Evolutionary conservation across 2,329 filamentous ascomycete genomes (phyloP).

Genomic region (Botrytis cinerea): DNA sequence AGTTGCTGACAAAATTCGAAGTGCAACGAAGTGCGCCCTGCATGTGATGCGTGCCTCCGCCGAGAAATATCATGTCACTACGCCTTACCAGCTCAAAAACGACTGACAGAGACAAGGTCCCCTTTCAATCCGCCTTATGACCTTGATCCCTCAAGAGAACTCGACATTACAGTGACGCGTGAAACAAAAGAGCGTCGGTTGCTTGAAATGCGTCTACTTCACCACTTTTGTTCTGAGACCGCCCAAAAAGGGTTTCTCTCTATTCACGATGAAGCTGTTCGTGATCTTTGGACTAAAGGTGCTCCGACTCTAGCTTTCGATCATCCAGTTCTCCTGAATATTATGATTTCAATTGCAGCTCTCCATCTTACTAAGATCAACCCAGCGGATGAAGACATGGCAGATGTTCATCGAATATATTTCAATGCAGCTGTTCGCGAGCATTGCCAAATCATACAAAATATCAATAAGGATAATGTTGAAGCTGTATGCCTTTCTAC

Average conservation of each 20-base stretch:
- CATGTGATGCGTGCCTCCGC: not conserved
- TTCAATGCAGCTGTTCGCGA: not conserved
- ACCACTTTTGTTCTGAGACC: not conserved
- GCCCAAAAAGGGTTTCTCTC: not conserved
- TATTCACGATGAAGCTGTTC: not conserved
- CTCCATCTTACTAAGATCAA: not conserved
- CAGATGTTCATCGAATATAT: not conserved
- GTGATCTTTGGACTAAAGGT: not conserved
- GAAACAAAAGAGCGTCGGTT: not conserved
- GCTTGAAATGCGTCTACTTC: not conserved
- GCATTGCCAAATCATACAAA: not conserved
- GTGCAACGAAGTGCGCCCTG: not conserved
- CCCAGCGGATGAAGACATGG: not conserved
- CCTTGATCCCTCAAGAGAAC: not conserved
- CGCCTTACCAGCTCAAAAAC: not conserved
- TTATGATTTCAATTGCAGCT: not conserved
- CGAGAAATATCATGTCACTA: not conserved
- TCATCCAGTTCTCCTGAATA: not conserved
- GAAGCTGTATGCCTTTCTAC: not conserved
- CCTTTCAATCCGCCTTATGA: not conserved
- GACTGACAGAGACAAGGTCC: not conserved
- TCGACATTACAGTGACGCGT: not conserved
- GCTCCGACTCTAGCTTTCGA: not conserved
- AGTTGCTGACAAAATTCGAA: not conserved
- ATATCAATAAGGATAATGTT: not conserved